phyloP scores from a whole-genome alignment of 2,329 filamentous ascomycete species.

The Fusarium nisikadoi region DNA sequence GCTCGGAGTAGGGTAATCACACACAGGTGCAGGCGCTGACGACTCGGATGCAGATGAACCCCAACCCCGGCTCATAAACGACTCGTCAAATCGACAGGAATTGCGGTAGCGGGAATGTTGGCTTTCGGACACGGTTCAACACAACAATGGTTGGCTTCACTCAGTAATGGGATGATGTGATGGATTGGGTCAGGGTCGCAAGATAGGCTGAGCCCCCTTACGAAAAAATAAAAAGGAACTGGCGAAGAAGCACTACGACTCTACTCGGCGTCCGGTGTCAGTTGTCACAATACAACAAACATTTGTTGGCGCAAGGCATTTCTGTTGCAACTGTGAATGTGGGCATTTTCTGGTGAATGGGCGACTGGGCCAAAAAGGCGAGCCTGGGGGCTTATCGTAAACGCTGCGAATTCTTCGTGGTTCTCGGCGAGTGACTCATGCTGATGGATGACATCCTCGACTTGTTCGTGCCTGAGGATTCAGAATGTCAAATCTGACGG shows the following conservation, averaged over 20 bases:
- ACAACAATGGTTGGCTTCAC: constrained; percentile 46
- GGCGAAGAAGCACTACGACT: constrained; percentile 53
- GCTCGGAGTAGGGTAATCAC: not conserved
- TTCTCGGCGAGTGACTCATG: constrained; percentile 40
- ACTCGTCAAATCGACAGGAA: constrained; percentile 37
- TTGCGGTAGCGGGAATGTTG: constrained; percentile 46
- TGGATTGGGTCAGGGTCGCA: constrained; percentile 51
- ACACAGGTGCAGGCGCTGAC: constrained; percentile 38
- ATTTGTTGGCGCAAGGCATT: constrained; percentile 45
- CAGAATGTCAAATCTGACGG: not conserved
- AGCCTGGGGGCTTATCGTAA: constrained; percentile 3
- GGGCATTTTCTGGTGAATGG: not conserved
- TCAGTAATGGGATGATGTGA: constrained; percentile 51
- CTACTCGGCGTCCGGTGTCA: constrained; percentile 56
- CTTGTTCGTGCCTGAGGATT: constrained; percentile 19
- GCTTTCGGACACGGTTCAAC: constrained; percentile 46
- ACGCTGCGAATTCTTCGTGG: not conserved
- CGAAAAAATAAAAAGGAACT: constrained; percentile 40
- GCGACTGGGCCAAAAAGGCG: not conserved
- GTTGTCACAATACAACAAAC: constrained; percentile 54
- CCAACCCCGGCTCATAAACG: constrained; percentile 78
- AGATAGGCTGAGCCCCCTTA: constrained; percentile 50
- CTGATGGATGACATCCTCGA: constrained; percentile 28
- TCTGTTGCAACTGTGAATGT: constrained; percentile 28
- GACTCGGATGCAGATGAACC: constrained; percentile 78